Evolutionary conservation across 805 yeast species (phyloP).

Genomic region (Kazachstania martiniae): DNA sequence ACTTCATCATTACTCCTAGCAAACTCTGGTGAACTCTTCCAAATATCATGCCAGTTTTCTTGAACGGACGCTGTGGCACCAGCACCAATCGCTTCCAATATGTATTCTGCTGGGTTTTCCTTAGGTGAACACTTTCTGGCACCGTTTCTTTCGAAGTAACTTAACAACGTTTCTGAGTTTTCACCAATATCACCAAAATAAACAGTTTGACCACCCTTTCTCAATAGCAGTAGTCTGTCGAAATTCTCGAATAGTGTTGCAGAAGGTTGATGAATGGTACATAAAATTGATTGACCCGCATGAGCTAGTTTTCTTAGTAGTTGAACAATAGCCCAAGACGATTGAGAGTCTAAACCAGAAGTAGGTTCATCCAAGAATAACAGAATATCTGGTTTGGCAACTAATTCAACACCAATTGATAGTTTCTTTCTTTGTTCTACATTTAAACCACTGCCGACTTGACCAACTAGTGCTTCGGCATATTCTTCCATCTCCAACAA

Average conservation of each 20-base stretch:
- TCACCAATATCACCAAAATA: constrained; percentile 59
- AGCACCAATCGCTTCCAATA: constrained; percentile 59
- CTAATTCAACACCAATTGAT: constrained; percentile 38
- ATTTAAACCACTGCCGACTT: constrained; percentile 33
- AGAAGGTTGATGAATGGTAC: constrained; percentile 54
- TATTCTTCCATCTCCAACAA: constrained; percentile 42
- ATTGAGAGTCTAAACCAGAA: constrained; percentile 42
- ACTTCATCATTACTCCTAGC: constrained; percentile 33
- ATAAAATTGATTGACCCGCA: constrained; percentile 41
- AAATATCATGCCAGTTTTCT: constrained; percentile 45
- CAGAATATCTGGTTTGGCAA: constrained; percentile 36
- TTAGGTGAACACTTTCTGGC: constrained; percentile 44
- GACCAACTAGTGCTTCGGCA: constrained; percentile 43
- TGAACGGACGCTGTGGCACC: constrained; percentile 53
- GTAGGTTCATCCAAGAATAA: constrained; percentile 43
- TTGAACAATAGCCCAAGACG: constrained; percentile 42
- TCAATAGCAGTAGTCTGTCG: constrained; percentile 49
- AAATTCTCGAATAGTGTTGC: constrained; percentile 51
- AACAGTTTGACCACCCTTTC: constrained; percentile 62
- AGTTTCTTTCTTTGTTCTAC: constrained; percentile 35
- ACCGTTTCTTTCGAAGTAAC: constrained; percentile 56
- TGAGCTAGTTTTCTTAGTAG: constrained; percentile 34
- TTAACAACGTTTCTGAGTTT: constrained; percentile 40
- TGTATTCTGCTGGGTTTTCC: constrained; percentile 64
- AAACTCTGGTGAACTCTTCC: constrained; percentile 37